These are phyloP conservation scores for Candida dubliniensis DNA, from an alignment of 1,139 yeast species.

Conservation along the genomic window DNA sequence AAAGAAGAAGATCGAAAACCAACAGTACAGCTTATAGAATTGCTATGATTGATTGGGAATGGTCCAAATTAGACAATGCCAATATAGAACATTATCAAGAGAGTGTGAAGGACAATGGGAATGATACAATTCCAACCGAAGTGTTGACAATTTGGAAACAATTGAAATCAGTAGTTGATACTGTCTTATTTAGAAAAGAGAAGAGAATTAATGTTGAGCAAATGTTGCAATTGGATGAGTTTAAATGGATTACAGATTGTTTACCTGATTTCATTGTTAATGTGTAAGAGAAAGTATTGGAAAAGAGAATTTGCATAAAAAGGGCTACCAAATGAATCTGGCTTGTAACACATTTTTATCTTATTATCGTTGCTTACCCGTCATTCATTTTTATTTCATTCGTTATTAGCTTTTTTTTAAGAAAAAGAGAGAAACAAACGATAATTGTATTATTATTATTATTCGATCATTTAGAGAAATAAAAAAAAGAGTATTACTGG, in stretches of 20 bases:
- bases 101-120: background rate
- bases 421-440: too few species aligned
- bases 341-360: too few species aligned
- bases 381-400: too few species aligned
- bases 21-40: conserved; percentile 82
- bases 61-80: conserved; percentile 43
- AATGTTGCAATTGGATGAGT: conserved; percentile 16
- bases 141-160: conserved; percentile 25
- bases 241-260: conserved; percentile 22
- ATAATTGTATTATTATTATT: too few species aligned
- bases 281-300: background rate
- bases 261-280: conserved; percentile 16
- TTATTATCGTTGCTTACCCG: too few species aligned
- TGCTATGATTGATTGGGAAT: conserved; percentile 90
- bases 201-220: conserved; percentile 22
- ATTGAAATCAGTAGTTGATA: conserved; percentile 34
- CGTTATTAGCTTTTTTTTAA: too few species aligned
- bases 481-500: too few species aligned
- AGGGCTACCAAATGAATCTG: too few species aligned
- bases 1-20: conserved; percentile 47
- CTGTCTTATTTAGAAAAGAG: conserved; percentile 41
- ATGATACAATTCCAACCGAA: conserved; percentile 15
- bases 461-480: too few species aligned
- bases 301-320: too few species aligned
- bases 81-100: background rate